phyloP scores from a whole-genome alignment of 2,329 filamentous ascomycete species.

The Alternaria dauci region DNA sequence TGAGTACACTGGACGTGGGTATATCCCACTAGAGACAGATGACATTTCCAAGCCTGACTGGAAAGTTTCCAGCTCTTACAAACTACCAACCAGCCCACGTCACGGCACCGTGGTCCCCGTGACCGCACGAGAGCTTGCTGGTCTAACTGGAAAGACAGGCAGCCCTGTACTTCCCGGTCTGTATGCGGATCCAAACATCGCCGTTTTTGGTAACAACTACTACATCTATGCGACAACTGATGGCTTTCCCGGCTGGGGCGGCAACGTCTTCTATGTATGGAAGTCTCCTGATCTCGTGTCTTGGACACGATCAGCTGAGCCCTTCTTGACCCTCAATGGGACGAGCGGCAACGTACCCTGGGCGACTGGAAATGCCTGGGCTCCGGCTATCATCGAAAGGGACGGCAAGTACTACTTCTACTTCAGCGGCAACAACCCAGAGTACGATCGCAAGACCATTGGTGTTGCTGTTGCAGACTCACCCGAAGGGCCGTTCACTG shows the following conservation, averaged over 20 bases:
- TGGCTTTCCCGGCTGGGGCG: constrained; percentile 37
- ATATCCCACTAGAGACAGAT: constrained; percentile 62
- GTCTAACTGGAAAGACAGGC: constrained; percentile 26
- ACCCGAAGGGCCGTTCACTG: constrained; percentile 36
- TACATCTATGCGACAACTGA: constrained; percentile 43
- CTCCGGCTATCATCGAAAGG: constrained; percentile 37
- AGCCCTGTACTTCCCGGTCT: constrained; percentile 36
- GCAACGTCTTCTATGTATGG: constrained; percentile 41
- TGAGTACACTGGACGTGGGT: constrained; percentile 61
- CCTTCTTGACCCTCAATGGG: constrained; percentile 40
- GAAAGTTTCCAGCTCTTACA: constrained; percentile 58
- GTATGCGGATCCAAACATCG: constrained; percentile 42
- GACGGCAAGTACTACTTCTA: constrained; percentile 40
- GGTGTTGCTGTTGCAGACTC: constrained; percentile 37
- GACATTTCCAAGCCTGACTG: constrained; percentile 61
- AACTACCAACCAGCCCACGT: constrained; percentile 59
- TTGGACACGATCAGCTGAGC: constrained; percentile 33
- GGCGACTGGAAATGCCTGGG: constrained; percentile 41
- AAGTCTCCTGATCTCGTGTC: constrained; percentile 35
- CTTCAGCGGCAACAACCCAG: constrained; percentile 38
- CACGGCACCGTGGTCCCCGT: constrained; percentile 64
- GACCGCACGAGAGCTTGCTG: constrained; percentile 57
- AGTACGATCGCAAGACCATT: constrained; percentile 39
- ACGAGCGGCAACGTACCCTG: constrained; percentile 40
- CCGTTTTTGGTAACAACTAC: constrained; percentile 34